A percentile compares a stretch with the other conserved stretches of the same genome.
Conservation (phyloP, 2,329 filamentous ascomycete species). For the Trichophyton verrucosum region DNA sequence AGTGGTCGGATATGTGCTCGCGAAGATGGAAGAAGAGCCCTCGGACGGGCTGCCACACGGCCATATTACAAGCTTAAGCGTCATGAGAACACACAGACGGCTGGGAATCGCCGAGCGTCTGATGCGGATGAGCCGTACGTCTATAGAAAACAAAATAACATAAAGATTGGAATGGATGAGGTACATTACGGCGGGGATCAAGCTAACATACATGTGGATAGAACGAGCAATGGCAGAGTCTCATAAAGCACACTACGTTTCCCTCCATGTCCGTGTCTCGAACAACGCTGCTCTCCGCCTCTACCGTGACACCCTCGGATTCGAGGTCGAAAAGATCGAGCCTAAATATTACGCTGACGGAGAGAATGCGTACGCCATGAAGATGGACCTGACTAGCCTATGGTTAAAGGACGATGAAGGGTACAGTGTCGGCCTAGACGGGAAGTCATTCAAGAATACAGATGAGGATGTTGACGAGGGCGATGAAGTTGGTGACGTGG, state of each 20-base stretch:
- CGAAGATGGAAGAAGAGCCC: conserved; percentile 99
- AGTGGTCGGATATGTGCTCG: conserved; percentile 97
- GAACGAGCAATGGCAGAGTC: conserved; percentile 95
- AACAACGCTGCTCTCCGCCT: conserved; percentile 84
- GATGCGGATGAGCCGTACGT: conserved; percentile 86
- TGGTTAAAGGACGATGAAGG: conserved; percentile 35
- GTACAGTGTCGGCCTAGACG: conserved; percentile 29
- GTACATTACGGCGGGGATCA: background rate
- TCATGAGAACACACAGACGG: conserved; percentile 89
- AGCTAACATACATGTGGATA: conserved; percentile 23
- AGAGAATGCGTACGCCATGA: conserved; percentile 92
- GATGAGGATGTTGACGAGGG: conserved; percentile 57
- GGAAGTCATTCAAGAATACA: conserved; percentile 20
- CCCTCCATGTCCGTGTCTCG: conserved; percentile 85
- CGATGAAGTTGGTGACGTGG: conserved; percentile 55
- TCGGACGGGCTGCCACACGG: conserved; percentile 81
- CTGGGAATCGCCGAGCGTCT: conserved; percentile 92
- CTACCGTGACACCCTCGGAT: conserved; percentile 84
- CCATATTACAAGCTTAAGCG: conserved; percentile 87
- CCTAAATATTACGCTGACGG: conserved; percentile 69
- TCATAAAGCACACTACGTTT: conserved; percentile 83
- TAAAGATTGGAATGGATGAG: background rate
- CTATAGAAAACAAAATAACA: background rate
- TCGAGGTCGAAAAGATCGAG: conserved; percentile 61
- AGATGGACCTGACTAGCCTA: conserved; percentile 56